Base-by-base conservation (phyloP, 2,329 filamentous ascomycete genomes). In the Neofusicoccum cordaticola region DNA sequence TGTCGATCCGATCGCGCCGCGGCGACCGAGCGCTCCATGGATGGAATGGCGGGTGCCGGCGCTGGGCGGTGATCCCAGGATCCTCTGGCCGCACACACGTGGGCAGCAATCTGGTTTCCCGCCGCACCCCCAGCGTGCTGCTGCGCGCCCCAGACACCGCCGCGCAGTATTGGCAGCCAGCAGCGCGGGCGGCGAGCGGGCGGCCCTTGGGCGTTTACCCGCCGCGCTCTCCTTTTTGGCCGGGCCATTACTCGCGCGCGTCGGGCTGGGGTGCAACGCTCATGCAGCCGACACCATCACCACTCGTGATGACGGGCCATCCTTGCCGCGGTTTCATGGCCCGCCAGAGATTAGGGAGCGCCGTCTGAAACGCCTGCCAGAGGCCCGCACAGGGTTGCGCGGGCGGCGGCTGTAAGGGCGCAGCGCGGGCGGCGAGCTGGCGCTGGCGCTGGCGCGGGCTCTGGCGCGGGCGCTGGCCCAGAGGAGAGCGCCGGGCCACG, bases 331-430 rank as follows among this genome's bases (percentile, higher is more conserved):
- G 61, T 52, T 63, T 53, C 47, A 47, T 52, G 50, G 50, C 34
- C 50, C 15, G 34, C 15, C 50, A 48, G 60, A 63, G 61, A 63
- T 63, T 63, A 63, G 50, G 61, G 61, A 45, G 19, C 47, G 15
- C 47, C 15, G 61, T 53, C 61, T 63, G 61, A 63, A 63, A 63
- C 61, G 61, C 61, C 22, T 51, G 60, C 60, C 52, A 47, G 60
- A 52, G 45, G 42, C 45, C 12, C 47, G 39, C 47, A n/a, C 61
- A 52, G 37, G 37, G 53, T 57, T 57, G 53, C 9, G 39, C 53
- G 39, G 37, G 27, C 22, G 15, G 52, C 17, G 19, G 52, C 52
- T 44, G 52, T 57, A 57, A 57, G 52, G 52, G 39, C 52, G 52
- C 27, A 31, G 27, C 27, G 27, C 27, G 7, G 19, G 22, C 22